phyloP scores from a whole-genome alignment of 768 basidiomycete genomes.

The Coprinopsis marcescibilis region DNA sequence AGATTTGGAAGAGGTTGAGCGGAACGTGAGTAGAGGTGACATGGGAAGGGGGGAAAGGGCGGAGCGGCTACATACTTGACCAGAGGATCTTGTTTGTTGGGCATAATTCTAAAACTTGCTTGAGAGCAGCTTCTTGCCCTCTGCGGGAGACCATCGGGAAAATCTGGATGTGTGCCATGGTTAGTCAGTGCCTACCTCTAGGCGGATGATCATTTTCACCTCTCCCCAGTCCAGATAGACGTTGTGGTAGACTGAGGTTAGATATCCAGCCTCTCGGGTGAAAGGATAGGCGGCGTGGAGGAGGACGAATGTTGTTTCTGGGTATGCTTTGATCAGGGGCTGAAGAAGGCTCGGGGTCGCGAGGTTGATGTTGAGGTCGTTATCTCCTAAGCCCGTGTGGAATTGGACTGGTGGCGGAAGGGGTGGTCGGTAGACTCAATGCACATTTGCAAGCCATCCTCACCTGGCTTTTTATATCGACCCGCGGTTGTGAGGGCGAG shows the following conservation, averaged over 20 bases:
- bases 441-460: slow-evolving; percentile 9
- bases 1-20: too few relatives aligned
- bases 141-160: slow-evolving; percentile 61
- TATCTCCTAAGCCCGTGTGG: slow-evolving; percentile 78
- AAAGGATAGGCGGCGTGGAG: slow-evolving; percentile 77
- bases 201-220: slow-evolving; percentile 23
- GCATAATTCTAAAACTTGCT: slow-evolving; percentile 61
- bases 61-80: slow-evolving; percentile 52
- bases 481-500: slow-evolving; percentile 49
- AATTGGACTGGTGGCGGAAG: slow-evolving; percentile 57
- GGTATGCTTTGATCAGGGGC: slow-evolving; percentile 57
- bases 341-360: slow-evolving; percentile 67
- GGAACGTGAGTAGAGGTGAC: too few relatives aligned
- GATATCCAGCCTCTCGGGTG: slow-evolving; percentile 72
- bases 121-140: slow-evolving; percentile 56
- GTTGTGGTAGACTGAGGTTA: slow-evolving; percentile 64
- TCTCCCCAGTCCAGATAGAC: slow-evolving; percentile 80
- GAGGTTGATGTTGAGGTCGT: slow-evolving; percentile 52
- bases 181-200: not conserved
- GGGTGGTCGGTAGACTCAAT: not conserved
- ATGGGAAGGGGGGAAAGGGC: slow-evolving; percentile 1
- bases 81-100: slow-evolving; percentile 80
- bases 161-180: slow-evolving; percentile 28
- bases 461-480: slow-evolving; percentile 54
- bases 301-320: slow-evolving; percentile 56